Percentiles rank a stretch among this genome's conserved stretches.
Conservation (phyloP, 495 filamentous ascomycete species). For the Amniculicola lignicola region DNA sequence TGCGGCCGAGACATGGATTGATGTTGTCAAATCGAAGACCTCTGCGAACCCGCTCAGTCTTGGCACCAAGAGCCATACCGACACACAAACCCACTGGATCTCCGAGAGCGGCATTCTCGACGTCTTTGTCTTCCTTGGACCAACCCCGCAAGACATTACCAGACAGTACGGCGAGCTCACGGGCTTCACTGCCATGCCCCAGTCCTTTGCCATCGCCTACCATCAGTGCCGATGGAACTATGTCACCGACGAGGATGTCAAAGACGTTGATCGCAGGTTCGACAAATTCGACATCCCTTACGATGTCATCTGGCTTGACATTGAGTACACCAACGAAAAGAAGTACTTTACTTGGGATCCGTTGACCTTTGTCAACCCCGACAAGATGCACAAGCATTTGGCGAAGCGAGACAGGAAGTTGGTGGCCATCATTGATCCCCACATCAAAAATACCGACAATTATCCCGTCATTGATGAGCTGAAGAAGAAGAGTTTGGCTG, state of each 20-base stretch:
- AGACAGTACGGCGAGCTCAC: slow-evolving; percentile 87
- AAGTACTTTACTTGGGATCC: slow-evolving; percentile 98
- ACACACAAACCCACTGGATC: slow-evolving; percentile 93
- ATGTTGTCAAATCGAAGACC: slow-evolving; percentile 79
- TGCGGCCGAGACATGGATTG: slow-evolving; percentile 94
- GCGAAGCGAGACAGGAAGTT: slow-evolving; percentile 82
- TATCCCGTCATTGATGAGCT: slow-evolving; percentile 77
- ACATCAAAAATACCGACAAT: slow-evolving; percentile 86
- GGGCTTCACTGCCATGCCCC: slow-evolving; percentile 85
- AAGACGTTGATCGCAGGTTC: slow-evolving; percentile 92
- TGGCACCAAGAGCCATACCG: slow-evolving; percentile 62
- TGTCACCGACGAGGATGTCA: slow-evolving; percentile 92
- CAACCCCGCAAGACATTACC: slow-evolving; percentile 73
- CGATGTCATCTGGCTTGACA: slow-evolving; percentile 97
- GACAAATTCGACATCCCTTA: slow-evolving; percentile 93
- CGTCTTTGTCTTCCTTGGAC: slow-evolving; percentile 90
- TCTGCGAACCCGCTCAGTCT: slow-evolving; percentile 73
- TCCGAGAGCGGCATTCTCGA: slow-evolving; percentile 88
- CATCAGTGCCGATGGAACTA: slow-evolving; percentile 99
- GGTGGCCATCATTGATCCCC: slow-evolving; percentile 92
- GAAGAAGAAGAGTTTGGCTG: slow-evolving; percentile 74
- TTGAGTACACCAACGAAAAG: slow-evolving; percentile 93
- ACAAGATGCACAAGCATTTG: slow-evolving; percentile 81
- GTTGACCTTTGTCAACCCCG: slow-evolving; percentile 78
- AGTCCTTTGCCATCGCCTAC: slow-evolving; percentile 87